phyloP scores from a whole-genome alignment of 2,329 filamentous ascomycete species.

The Stachybotrys elegans region DNA sequence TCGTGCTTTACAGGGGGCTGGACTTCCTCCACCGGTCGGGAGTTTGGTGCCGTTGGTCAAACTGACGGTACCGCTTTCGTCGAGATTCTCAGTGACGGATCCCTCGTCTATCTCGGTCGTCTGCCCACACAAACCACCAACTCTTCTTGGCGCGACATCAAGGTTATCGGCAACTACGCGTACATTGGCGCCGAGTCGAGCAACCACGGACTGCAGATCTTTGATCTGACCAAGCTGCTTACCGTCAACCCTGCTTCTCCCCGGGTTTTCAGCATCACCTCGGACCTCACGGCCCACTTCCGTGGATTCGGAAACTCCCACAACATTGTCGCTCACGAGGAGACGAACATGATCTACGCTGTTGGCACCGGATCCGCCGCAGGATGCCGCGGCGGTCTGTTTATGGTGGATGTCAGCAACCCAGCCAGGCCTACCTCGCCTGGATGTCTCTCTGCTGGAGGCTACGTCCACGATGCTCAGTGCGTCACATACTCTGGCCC shows the following conservation, averaged over 20 bases:
- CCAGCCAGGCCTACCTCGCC: conserved; percentile 44
- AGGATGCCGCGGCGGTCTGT: conserved; percentile 42
- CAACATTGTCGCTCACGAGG: conserved; percentile 32
- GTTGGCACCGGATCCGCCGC: conserved; percentile 31
- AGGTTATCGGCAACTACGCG: neutral
- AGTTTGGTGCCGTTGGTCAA: conserved; percentile 39
- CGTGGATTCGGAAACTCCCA: conserved; percentile 31
- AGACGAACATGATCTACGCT: conserved; percentile 37
- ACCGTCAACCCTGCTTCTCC: conserved; percentile 10
- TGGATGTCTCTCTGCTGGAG: conserved; percentile 43
- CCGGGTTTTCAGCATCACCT: conserved; percentile 20
- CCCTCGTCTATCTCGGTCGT: conserved; percentile 37
- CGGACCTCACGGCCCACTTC: conserved; percentile 28
- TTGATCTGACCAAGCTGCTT: neutral
- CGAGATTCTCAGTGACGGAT: conserved; percentile 35
- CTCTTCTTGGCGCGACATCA: conserved; percentile 25
- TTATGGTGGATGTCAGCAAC: conserved; percentile 50
- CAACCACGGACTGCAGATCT: neutral
- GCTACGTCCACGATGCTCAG: conserved; percentile 48
- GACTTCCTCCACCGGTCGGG: conserved; percentile 37
- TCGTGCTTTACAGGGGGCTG: conserved; percentile 17
- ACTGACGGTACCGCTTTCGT: conserved; percentile 41
- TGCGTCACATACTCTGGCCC: conserved; percentile 49
- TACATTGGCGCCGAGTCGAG: neutral
- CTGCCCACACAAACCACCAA: conserved; percentile 33